phyloP scores from a whole-genome alignment of 2,329 filamentous ascomycete species.

The Aspergillus persii region DNA sequence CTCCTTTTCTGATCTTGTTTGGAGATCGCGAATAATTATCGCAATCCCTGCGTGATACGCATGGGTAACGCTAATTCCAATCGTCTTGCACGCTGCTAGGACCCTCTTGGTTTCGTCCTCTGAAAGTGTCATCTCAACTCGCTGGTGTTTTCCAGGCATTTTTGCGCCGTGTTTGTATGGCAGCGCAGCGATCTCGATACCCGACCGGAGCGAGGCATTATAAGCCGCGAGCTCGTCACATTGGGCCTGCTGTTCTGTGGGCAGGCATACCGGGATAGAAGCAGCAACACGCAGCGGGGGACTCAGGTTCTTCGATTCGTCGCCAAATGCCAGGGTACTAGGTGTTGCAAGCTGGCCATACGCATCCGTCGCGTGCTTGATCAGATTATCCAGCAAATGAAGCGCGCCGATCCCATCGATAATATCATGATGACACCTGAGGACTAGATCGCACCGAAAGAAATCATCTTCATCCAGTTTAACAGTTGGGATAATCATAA shows the following conservation, averaged over 20 bases:
- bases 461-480: background rate
- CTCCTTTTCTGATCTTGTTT: slow-evolving; percentile 3
- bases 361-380: slow-evolving; percentile 13
- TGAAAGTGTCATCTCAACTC: slow-evolving; percentile 16
- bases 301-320: slow-evolving; percentile 22
- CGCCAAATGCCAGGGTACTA: slow-evolving; percentile 12
- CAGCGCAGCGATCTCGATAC: slow-evolving; percentile 18
- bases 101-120: slow-evolving; percentile 12
- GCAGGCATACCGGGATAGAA: slow-evolving; percentile 11
- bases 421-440: slow-evolving; percentile 23
- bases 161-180: slow-evolving; percentile 12
- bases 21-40: slow-evolving; percentile 17
- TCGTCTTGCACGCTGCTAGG: slow-evolving; percentile 13
- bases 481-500: slow-evolving; percentile 14
- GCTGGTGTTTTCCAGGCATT: slow-evolving; percentile 21
- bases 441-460: slow-evolving; percentile 16
- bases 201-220: slow-evolving; percentile 13
- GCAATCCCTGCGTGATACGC: slow-evolving; percentile 26
- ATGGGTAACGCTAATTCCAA: slow-evolving; percentile 21
- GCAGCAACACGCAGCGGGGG: slow-evolving; percentile 23
- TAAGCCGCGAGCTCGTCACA: slow-evolving; percentile 9
- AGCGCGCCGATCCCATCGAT: slow-evolving; percentile 24
- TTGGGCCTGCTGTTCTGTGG: slow-evolving; percentile 6
- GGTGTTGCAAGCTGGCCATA: slow-evolving; percentile 9
- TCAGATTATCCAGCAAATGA: slow-evolving; percentile 20